Conservation (phyloP, 176 grass and related monocot genomes). For the Ananas comosus region DNA sequence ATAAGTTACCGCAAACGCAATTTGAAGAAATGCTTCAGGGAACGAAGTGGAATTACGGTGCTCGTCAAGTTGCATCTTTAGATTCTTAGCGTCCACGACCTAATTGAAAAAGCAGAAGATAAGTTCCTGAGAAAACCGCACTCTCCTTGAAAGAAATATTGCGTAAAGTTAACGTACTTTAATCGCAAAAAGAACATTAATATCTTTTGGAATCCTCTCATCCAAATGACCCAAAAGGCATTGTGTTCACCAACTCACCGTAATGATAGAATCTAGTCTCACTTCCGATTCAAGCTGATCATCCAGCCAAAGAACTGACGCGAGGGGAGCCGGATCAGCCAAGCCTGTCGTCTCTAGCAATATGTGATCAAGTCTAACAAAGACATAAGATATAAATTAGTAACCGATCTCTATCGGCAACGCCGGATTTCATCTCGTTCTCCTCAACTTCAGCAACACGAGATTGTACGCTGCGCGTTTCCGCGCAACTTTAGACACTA, state of each 20-base stretch:
- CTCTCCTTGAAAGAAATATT: too few species aligned
- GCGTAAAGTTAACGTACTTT: too few species aligned
- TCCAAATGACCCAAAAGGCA: constrained; percentile 4
- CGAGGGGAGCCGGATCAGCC: constrained; percentile 87
- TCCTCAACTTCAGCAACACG: too few species aligned
- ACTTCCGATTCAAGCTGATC: constrained; percentile 87
- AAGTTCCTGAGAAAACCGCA: background rate
- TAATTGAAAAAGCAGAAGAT: constrained; percentile 17
- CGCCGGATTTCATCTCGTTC: background rate
- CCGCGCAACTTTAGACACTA: too few species aligned
- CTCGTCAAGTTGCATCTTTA: constrained; percentile 79
- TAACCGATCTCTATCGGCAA: background rate
- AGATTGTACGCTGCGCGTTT: too few species aligned
- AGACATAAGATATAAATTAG: constrained; percentile 2
- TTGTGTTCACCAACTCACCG: constrained; percentile 39
- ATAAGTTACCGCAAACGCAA: constrained; percentile 81
- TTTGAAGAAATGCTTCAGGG: constrained; percentile 89
- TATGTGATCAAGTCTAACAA: constrained; percentile 85
- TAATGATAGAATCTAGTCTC: constrained; percentile 84
- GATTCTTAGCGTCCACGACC: constrained; percentile 92
- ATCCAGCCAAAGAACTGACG: constrained; percentile 86
- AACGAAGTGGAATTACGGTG: constrained; percentile 57
- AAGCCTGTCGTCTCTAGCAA: constrained; percentile 96
- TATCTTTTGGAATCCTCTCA: constrained; percentile 3
- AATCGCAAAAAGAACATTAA: background rate